A percentile compares a stretch with the other conserved stretches of the same genome.
Evolutionary conservation across 768 basidiomycete genomes (phyloP).

Genomic region (Gymnopilus junonius): DNA sequence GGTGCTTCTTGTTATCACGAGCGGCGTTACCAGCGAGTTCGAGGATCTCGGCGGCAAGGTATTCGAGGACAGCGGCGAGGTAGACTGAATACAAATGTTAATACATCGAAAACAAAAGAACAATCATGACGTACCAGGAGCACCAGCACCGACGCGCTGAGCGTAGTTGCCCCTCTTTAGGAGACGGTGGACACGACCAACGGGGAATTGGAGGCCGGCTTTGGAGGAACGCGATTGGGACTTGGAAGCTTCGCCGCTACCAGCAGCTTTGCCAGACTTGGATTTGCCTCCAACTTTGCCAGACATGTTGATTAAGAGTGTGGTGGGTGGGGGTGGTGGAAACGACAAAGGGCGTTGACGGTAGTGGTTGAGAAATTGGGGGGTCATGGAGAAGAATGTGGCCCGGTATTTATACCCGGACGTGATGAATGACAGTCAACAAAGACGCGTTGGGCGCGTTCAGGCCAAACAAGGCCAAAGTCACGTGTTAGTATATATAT

Average conservation of each 20-base stretch:
- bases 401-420: constrained; percentile 39
- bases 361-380: constrained; percentile 13
- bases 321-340: constrained; percentile 7
- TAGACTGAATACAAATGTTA: constrained; percentile 57
- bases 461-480: constrained; percentile 49
- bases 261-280: constrained; percentile 58
- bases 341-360: constrained; percentile 17
- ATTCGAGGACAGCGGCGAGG: constrained; percentile 89
- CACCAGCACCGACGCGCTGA: constrained; percentile 87
- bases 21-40: constrained; percentile 90
- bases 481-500: constrained; percentile 50
- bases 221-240: constrained; percentile 74
- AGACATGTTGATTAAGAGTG: constrained; percentile 40
- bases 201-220: constrained; percentile 83
- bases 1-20: constrained; percentile 86
- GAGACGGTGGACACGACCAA: constrained; percentile 91
- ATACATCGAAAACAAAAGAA: not conserved
- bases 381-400: constrained; percentile 21
- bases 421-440: constrained; percentile 32
- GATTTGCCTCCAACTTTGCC: constrained; percentile 41
- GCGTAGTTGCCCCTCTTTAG: constrained; percentile 89
- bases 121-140: constrained; percentile 58
- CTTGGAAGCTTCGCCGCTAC: constrained; percentile 55
- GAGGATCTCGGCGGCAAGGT: constrained; percentile 92
- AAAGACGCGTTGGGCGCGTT: constrained; percentile 41